These are phyloP conservation scores for Rhodotorula toruloides DNA, from an alignment of 768 basidiomycete genomes.

Conservation along the genomic window DNA sequence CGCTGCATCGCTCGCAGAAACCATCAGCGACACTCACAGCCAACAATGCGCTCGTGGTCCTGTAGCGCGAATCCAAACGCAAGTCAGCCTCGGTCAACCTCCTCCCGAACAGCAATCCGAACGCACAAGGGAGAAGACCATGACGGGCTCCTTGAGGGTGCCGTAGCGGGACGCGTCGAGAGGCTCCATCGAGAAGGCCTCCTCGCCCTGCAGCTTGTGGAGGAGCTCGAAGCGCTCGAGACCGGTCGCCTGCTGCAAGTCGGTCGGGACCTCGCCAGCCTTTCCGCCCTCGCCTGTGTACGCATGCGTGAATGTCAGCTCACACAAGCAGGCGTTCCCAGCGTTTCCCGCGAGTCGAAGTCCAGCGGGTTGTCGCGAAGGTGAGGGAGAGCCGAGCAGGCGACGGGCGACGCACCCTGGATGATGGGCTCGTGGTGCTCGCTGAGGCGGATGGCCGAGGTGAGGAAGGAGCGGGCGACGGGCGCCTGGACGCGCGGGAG, in stretches of 20 bases:
- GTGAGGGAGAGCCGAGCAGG: not conserved
- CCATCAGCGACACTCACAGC: conserved; percentile 49
- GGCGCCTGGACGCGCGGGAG: conserved; percentile 22
- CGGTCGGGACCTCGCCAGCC: conserved; percentile 65
- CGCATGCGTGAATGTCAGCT: too few relatives aligned
- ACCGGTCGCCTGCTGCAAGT: conserved; percentile 88
- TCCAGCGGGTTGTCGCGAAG: not conserved
- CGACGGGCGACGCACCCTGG: conserved; percentile 10
- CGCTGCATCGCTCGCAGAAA: not conserved
- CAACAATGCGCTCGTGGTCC: conserved; percentile 63
- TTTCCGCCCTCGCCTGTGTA: conserved; percentile 38
- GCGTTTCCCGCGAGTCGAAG: not conserved
- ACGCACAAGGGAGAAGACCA: conserved; percentile 79
- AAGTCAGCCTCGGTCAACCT: not conserved
- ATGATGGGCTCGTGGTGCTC: conserved; percentile 31
- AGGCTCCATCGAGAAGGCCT: conserved; percentile 81
- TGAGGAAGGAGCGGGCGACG: conserved; percentile 26
- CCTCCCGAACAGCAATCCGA: conserved; percentile 3
- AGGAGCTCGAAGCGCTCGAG: conserved; percentile 90
- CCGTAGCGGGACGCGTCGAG: conserved; percentile 79
- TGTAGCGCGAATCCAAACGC: not conserved
- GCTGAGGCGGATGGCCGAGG: conserved; percentile 21
- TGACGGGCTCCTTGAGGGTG: conserved; percentile 77
- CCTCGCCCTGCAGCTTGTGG: conserved; percentile 77
- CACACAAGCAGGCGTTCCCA: not conserved